Evolutionary conservation across 208 protist species (phyloP).

Genomic region (Zelonia costaricensis): DNA sequence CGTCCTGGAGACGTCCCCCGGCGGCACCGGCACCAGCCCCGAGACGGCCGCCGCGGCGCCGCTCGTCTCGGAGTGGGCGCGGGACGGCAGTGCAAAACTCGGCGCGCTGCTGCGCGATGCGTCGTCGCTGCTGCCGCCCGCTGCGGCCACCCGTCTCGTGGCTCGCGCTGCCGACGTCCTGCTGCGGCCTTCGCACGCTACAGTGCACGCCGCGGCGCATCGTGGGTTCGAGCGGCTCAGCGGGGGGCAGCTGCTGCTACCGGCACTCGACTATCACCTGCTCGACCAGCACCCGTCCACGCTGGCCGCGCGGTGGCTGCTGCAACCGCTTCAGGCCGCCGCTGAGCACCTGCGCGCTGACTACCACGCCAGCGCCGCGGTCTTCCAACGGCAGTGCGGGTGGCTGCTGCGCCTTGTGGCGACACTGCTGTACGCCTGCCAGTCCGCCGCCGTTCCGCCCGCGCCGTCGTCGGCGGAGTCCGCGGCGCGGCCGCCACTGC

Average conservation of each 20-base stretch:
- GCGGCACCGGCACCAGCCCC: not conserved
- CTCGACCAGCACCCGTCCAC: slow-evolving; percentile 14
- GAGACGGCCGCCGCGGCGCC: not conserved
- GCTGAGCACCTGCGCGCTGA: slow-evolving; percentile 20
- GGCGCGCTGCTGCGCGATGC: slow-evolving; percentile 5
- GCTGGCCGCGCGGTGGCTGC: slow-evolving; percentile 18
- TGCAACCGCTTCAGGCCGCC: slow-evolving; percentile 18
- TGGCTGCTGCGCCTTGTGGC: slow-evolving; percentile 22
- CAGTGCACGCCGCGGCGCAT: too few species aligned
- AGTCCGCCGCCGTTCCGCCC: slow-evolving; percentile 1
- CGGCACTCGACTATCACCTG: slow-evolving; percentile 5
- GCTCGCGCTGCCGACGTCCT: slow-evolving; percentile 11
- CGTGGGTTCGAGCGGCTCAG: slow-evolving; percentile 16
- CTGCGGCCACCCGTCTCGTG: slow-evolving; percentile 7
- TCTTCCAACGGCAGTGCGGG: slow-evolving; percentile 18
- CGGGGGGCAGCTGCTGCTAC: slow-evolving; percentile 18
- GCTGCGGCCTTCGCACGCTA: not conserved
- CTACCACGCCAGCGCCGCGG: slow-evolving; percentile 13
- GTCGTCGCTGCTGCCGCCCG: not conserved
- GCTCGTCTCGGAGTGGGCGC: slow-evolving; percentile 11
- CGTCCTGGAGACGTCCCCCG: not conserved
- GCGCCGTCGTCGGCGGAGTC: slow-evolving; percentile 15
- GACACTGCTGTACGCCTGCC: slow-evolving; percentile 16
- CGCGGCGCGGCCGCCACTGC: slow-evolving; percentile 23
- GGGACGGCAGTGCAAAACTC: slow-evolving; percentile 5